Base-by-base conservation (phyloP, 345 rosid species). In the Sisymbrium irio region DNA sequence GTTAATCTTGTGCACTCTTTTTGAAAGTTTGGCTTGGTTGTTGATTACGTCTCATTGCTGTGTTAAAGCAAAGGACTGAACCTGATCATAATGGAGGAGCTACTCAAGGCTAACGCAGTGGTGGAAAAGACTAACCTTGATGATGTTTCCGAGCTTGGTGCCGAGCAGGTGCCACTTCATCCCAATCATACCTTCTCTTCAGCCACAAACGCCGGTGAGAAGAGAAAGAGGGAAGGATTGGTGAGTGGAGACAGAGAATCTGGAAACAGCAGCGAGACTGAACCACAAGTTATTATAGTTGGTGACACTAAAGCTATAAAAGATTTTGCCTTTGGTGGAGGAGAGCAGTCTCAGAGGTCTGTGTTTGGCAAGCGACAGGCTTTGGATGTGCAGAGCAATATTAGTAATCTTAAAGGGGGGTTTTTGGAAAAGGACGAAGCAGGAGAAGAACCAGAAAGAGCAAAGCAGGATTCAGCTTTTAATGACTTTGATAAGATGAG, bases 401-500 rank as follows among this genome's bases (percentile, higher is more conserved):
- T 82, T 74, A n/a, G n/a, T n/a, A 88, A 84, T 33, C 89, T 79
- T 33, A 87, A 87, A 1, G 42, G 70, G 18, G 42, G 70, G 18
- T 67, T 53, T 69, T 69, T 58, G 60, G 78, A 13, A 14, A 72
- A 69, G 33, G 83, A 92, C 9, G 69, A 17, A 41, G 6, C 45
- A 37, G 19, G 71, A 57, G 78, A 64, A 20, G 62, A 69, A 19
- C 55, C 75, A 42, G 58, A 56, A 46, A 50, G 40, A 62, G 32
- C 51, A 10, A 39, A 39, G 9, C 51, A 60, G 10, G 30, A n/a
- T 25, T 60, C 27, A 36, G 28, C 33, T 39, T 92, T 92, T 65
- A 51, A 79, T 50, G 90, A 90, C 80, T 90, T 92, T 71, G 91
- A 86, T 44, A 69, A 77, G 62, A 67, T 63, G 46, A 78, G 86